Percentiles rank a stretch among this genome's conserved stretches.
phyloP scores from a whole-genome alignment of 371 early-diverging fungal species.

The Nematocida sp. region DNA sequence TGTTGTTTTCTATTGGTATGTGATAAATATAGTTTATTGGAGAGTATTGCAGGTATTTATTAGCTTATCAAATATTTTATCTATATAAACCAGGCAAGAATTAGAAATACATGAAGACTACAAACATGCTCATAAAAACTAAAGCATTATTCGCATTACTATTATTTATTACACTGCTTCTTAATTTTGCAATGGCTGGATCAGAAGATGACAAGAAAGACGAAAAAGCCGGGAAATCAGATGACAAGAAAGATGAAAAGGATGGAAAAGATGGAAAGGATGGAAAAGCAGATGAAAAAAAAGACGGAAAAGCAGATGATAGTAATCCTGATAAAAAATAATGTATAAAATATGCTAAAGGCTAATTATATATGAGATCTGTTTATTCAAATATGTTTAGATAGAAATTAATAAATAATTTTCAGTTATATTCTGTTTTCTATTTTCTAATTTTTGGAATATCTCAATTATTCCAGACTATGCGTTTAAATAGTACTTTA shows the following conservation, averaged over 20 bases:
- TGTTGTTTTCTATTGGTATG: background rate
- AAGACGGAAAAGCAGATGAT: background rate
- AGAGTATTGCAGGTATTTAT: background rate
- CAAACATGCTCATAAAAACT: background rate
- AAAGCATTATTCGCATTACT: background rate
- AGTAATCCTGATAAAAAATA: background rate
- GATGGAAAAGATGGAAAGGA: background rate
- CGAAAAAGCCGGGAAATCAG: background rate
- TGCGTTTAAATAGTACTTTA: no score
- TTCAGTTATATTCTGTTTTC: no score
- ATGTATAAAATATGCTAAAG: background rate
- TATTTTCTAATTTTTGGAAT: no score
- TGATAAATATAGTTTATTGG: background rate
- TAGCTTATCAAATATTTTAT: constrained; percentile 3
- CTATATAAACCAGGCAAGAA: background rate
- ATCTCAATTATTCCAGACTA: no score
- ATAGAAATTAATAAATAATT: no score
- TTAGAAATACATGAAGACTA: constrained; percentile 4
- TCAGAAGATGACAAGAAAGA: background rate
- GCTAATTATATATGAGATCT: no score
- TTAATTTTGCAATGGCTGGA: background rate
- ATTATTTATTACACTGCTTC: background rate
- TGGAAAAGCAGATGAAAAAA: background rate
- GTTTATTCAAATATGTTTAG: no score
- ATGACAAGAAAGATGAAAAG: background rate